Conservation (phyloP, 169 alveolate species). For the Blepharisma undulans region DNA sequence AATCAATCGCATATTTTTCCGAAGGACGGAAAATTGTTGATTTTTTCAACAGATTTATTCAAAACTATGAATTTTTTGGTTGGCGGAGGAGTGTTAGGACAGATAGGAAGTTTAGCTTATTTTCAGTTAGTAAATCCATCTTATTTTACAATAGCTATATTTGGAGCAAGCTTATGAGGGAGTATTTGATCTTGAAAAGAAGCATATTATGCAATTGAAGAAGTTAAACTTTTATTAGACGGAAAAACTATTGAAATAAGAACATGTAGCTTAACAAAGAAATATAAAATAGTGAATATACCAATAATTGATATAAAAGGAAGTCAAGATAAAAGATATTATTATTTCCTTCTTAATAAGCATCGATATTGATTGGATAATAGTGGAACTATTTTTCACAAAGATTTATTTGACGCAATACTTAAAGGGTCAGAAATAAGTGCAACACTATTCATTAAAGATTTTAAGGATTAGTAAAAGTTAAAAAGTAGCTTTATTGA, state of each 20-base stretch:
- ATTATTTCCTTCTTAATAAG: background rate
- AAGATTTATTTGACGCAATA: conserved; percentile 20
- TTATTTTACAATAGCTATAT: background rate
- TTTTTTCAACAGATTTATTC: background rate
- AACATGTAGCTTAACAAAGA: background rate
- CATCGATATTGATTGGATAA: background rate
- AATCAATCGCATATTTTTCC: background rate
- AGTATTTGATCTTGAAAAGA: background rate
- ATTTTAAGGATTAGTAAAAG: background rate
- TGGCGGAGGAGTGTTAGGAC: background rate
- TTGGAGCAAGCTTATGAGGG: background rate
- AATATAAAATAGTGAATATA: no score
- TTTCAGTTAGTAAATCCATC: background rate
- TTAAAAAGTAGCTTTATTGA: background rate
- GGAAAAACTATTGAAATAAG: background rate
- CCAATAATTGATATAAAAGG: background rate
- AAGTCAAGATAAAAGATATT: background rate
- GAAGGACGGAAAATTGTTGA: background rate
- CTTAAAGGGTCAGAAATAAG: background rate
- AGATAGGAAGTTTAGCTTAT: background rate
- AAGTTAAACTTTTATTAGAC: background rate
- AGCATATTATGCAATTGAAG: background rate
- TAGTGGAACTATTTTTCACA: background rate
- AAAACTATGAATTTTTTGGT: background rate
- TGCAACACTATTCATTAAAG: background rate